Evolutionary conservation across 164 flowering plant species (phyloP).

Genomic region (Umbilicus rupestris): DNA sequence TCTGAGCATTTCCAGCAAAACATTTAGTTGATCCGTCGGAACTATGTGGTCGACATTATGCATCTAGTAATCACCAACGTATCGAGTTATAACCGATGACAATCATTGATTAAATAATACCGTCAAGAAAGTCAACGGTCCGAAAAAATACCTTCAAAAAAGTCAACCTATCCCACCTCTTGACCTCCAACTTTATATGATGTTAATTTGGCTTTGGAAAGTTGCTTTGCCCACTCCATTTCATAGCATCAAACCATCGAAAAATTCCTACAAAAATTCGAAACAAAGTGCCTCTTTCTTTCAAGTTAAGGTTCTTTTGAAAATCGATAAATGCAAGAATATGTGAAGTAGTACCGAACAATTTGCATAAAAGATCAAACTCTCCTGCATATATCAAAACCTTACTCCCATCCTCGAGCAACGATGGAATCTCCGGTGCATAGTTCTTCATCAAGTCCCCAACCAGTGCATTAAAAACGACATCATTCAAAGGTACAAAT

Average conservation of each 20-base stretch:
- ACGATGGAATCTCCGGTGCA: conserved; percentile 55
- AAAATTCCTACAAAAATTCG: conserved; percentile 30
- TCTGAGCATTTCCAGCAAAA: no score
- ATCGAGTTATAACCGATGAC: no score
- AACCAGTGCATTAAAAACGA: conserved; percentile 58
- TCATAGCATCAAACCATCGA: conserved; percentile 80
- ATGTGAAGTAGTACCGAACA: conserved; percentile 42
- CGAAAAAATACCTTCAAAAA: no score
- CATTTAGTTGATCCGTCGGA: no score
- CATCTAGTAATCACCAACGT: conserved; percentile 30
- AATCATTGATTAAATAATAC: no score
- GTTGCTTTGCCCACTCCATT: conserved; percentile 76
- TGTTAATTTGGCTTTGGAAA: conserved; percentile 30
- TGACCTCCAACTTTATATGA: conserved; percentile 52
- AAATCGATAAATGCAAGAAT: neutral
- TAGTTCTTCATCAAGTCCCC: conserved; percentile 67
- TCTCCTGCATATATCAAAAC: conserved; percentile 68
- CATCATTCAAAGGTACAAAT: conserved; percentile 59
- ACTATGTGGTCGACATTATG: no score
- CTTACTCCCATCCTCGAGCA: conserved; percentile 57
- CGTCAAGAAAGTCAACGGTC: conserved; percentile 76
- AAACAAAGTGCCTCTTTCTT: no score
- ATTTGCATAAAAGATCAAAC: conserved; percentile 74
- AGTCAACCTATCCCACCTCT: conserved; percentile 65
- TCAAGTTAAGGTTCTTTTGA: no score